Evolutionary conservation across 495 filamentous ascomycete genomes (phyloP).

Genomic region (Amorphotheca resinae): DNA sequence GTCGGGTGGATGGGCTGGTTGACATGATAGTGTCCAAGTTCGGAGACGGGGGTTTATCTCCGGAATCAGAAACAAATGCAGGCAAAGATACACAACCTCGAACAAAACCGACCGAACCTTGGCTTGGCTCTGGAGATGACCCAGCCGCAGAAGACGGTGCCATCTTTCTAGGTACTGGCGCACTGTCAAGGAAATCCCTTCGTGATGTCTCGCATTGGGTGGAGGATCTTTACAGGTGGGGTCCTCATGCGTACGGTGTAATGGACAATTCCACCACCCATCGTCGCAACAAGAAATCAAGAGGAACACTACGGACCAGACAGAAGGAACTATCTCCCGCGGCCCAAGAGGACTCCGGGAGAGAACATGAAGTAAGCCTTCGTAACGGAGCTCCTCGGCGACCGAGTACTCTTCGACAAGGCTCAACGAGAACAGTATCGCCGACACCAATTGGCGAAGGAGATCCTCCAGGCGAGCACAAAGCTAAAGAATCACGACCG

Average conservation of each 20-base stretch:
- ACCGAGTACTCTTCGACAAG: neutral
- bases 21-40: constrained; percentile 82
- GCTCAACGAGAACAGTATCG: constrained; percentile 2
- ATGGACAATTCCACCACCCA: constrained; percentile 54
- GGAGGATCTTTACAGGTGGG: constrained; percentile 68
- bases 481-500: neutral
- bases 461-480: neutral
- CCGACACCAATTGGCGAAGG: constrained; percentile 7
- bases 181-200: constrained; percentile 51
- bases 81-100: neutral
- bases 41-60: constrained; percentile 36
- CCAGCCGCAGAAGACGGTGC: constrained; percentile 66
- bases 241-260: constrained; percentile 69
- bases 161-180: constrained; percentile 68
- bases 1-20: constrained; percentile 53
- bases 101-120: constrained; percentile 26
- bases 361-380: neutral
- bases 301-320: neutral
- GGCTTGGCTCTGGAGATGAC: constrained; percentile 53
- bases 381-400: neutral
- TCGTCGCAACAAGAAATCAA: constrained; percentile 21
- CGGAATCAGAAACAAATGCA: constrained; percentile 4
- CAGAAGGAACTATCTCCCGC: neutral
- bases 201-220: constrained; percentile 65
- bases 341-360: neutral